Evolutionary conservation across 495 filamentous ascomycete species (phyloP).

Genomic region (Aspergillus incahuasiensis): DNA sequence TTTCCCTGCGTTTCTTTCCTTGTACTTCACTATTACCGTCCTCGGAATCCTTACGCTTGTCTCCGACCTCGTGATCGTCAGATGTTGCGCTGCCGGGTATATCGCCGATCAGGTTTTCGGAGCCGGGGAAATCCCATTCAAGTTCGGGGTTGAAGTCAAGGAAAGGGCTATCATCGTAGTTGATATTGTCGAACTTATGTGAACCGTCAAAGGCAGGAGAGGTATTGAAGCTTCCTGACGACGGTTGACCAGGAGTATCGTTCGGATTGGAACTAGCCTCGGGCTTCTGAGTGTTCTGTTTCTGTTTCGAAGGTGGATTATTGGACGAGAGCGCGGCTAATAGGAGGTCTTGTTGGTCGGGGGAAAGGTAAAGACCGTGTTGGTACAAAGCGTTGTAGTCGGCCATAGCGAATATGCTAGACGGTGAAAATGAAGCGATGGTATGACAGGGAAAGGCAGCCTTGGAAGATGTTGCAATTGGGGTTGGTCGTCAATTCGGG

Average conservation of each 20-base stretch:
- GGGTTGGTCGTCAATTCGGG: slow-evolving; percentile 17
- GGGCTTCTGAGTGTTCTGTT: slow-evolving; percentile 23
- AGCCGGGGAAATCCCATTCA: slow-evolving; percentile 60
- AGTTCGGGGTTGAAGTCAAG: slow-evolving; percentile 76
- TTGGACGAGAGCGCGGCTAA: slow-evolving; percentile 86
- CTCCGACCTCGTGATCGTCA: slow-evolving; percentile 51
- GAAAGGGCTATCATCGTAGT: slow-evolving; percentile 70
- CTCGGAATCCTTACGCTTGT: slow-evolving; percentile 73
- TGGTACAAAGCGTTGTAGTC: slow-evolving; percentile 38
- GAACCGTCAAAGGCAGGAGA: slow-evolving; percentile 57
- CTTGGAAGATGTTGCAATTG: background rate
- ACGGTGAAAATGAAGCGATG: background rate
- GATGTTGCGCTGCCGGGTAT: slow-evolving; percentile 56
- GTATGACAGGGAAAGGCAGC: background rate
- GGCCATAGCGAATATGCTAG: slow-evolving; percentile 23
- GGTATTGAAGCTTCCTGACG: slow-evolving; percentile 34
- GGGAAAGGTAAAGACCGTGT: slow-evolving; percentile 63
- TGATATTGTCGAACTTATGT: slow-evolving; percentile 34
- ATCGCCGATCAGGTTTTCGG: slow-evolving; percentile 68
- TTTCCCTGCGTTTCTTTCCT: slow-evolving; percentile 75
- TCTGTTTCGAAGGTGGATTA: slow-evolving; percentile 37
- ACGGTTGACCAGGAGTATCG: slow-evolving; percentile 31
- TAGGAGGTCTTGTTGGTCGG: slow-evolving; percentile 81
- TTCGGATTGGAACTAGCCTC: slow-evolving; percentile 23
- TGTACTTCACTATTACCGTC: slow-evolving; percentile 65